A percentile compares a stretch with the other conserved stretches of the same genome.
These are phyloP conservation scores for Heterococcus sp. DNA, from an alignment of 108 stramenopile species.

Conservation along the genomic window DNA sequence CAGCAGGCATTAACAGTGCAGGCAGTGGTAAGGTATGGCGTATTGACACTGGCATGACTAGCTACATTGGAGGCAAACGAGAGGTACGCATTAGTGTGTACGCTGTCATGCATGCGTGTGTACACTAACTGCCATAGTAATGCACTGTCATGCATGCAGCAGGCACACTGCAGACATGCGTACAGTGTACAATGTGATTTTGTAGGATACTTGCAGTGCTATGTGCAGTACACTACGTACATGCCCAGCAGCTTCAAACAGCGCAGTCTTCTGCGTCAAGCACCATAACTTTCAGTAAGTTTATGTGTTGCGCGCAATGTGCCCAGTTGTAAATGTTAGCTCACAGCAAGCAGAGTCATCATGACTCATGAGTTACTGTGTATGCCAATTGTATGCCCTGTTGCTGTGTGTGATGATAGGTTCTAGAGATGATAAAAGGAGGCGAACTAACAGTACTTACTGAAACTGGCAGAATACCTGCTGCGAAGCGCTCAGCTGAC, in stretches of 20 bases:
- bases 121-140: too few species aligned
- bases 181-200: too few species aligned
- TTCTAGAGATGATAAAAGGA: neutral
- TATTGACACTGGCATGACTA: constrained; percentile 32
- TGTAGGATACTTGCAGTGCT: too few species aligned
- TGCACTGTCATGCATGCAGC: too few species aligned
- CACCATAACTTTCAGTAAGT: neutral
- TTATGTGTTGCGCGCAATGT: neutral
- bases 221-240: too few species aligned
- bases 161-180: too few species aligned
- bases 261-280: too few species aligned
- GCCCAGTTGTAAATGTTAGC: neutral
- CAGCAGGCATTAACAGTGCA: constrained; percentile 25
- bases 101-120: too few species aligned
- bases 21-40: constrained; percentile 29
- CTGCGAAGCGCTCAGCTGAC: neutral
- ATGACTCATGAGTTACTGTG: neutral
- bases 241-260: too few species aligned
- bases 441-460: neutral
- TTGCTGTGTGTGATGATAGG: neutral
- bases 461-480: neutral
- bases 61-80: constrained; percentile 16
- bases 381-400: neutral
- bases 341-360: neutral
- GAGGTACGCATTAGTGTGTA: constrained; percentile 13